Evolutionary conservation across 2,329 filamentous ascomycete genomes (phyloP).

Genomic region (Colletotrichum echinochloae): DNA sequence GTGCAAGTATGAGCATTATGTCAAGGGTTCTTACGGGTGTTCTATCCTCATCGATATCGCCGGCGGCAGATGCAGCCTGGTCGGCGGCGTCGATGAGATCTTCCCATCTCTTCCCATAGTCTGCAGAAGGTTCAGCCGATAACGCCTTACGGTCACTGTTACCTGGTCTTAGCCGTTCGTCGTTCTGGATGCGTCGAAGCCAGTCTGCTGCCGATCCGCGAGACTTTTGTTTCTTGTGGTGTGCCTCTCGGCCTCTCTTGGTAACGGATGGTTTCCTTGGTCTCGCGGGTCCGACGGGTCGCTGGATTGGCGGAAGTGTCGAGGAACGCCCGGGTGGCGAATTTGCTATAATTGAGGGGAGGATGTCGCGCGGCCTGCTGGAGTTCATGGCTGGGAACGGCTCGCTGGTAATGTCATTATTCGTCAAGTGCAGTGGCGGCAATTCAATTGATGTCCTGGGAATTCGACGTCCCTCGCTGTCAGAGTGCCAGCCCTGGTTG

Average conservation of each 20-base stretch:
- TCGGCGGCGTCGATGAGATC: slow-evolving; percentile 91
- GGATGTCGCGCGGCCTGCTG: slow-evolving; percentile 75
- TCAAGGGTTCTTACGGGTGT: slow-evolving; percentile 75
- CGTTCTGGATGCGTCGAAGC: slow-evolving; percentile 68
- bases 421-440: slow-evolving; percentile 72
- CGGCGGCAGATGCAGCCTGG: slow-evolving; percentile 82
- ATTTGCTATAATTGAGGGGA: slow-evolving; percentile 84
- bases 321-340: slow-evolving; percentile 90
- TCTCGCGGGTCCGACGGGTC: slow-evolving; percentile 76
- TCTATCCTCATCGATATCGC: slow-evolving; percentile 90
- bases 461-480: slow-evolving; percentile 73
- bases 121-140: slow-evolving; percentile 85
- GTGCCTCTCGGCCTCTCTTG: slow-evolving; percentile 79
- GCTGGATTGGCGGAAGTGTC: slow-evolving; percentile 85
- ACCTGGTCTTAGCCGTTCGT: slow-evolving; percentile 72
- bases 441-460: slow-evolving; percentile 78
- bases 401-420: slow-evolving; percentile 77
- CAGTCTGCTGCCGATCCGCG: slow-evolving; percentile 76
- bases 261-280: slow-evolving; percentile 89
- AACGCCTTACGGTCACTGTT: slow-evolving; percentile 84
- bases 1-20: background rate
- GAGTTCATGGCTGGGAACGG: slow-evolving; percentile 74
- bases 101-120: slow-evolving; percentile 93
- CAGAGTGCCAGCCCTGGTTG: slow-evolving; percentile 76
- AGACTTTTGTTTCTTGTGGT: slow-evolving; percentile 85